Conservation (phyloP, 352 stramenopile genomes). For the Globisporangium recalcitrans region DNA sequence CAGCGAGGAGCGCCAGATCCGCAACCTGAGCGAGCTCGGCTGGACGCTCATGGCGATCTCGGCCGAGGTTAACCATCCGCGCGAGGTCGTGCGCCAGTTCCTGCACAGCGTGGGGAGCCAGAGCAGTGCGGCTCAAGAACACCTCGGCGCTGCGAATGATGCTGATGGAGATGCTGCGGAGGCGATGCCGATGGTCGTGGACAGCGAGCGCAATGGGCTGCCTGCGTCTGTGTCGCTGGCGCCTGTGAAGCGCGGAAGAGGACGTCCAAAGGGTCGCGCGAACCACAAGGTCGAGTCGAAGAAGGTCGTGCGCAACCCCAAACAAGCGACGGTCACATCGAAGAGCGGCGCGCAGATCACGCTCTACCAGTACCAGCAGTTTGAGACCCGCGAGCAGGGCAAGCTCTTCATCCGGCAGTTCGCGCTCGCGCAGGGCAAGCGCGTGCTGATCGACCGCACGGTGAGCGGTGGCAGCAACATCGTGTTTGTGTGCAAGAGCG, state of each 20-base stretch:
- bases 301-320: conserved; percentile 7
- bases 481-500: conserved; percentile 41
- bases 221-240: too few relatives aligned
- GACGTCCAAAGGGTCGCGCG: not conserved
- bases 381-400: conserved; percentile 28
- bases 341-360: conserved; percentile 25
- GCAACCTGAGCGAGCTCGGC: conserved; percentile 1
- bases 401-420: conserved; percentile 47
- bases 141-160: not conserved
- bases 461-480: conserved; percentile 49
- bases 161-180: too few relatives aligned
- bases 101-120: not conserved
- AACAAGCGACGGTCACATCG: conserved; percentile 13
- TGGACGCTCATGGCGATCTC: conserved; percentile 9
- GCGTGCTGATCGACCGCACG: conserved; percentile 30
- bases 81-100: conserved; percentile 3
- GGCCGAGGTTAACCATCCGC: not conserved
- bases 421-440: conserved; percentile 38
- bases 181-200: not conserved
- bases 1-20: conserved; percentile 4
- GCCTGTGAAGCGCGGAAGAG: not conserved
- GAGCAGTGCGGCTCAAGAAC: not conserved
- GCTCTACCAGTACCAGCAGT: conserved; percentile 37
- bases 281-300: conserved; percentile 6
- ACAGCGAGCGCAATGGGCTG: not conserved